Conservation (phyloP, 139 green algal genomes). For the Auxenochlorella protothecoides region DNA sequence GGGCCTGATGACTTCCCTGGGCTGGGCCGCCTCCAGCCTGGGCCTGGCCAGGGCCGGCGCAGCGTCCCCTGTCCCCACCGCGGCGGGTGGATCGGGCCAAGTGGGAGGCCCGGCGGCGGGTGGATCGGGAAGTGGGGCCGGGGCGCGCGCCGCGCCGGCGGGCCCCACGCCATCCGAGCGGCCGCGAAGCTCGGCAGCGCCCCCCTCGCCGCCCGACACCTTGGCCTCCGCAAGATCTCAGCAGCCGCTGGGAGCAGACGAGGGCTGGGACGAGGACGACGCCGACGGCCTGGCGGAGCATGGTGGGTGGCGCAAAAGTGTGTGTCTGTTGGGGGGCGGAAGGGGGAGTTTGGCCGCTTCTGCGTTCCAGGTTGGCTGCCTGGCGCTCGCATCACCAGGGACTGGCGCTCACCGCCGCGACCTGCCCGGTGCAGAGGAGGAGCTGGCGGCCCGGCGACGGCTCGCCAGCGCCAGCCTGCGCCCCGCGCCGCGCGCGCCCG, state of each 20-base stretch:
- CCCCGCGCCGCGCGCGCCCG: too few relatives aligned
- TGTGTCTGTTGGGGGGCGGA: not conserved
- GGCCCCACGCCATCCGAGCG: not conserved
- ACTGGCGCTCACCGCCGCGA: not conserved
- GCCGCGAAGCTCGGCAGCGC: not conserved
- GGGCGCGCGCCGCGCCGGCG: not conserved
- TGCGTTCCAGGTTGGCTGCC: not conserved
- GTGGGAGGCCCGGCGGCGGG: not conserved
- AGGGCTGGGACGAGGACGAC: conserved; percentile 19
- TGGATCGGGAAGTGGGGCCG: not conserved
- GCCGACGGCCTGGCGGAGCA: conserved; percentile 25
- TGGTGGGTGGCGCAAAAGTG: conserved; percentile 6
- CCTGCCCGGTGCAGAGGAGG: conserved; percentile 3
- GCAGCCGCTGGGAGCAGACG: conserved; percentile 1
- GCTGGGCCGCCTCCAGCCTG: conserved; percentile 25
- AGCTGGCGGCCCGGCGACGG: conserved; percentile 9
- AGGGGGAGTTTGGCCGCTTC: not conserved
- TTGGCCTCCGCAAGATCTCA: not conserved
- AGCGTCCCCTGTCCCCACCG: not conserved
- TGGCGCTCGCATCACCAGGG: not conserved
- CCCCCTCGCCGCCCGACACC: not conserved
- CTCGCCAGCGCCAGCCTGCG: conserved; percentile 2
- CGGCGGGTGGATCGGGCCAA: conserved; percentile 1
- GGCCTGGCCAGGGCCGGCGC: not conserved
- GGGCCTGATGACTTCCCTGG: conserved; percentile 21